These are phyloP conservation scores for Mycena kentingensis DNA, from an alignment of 768 basidiomycete genomes.

Conservation along the genomic window DNA sequence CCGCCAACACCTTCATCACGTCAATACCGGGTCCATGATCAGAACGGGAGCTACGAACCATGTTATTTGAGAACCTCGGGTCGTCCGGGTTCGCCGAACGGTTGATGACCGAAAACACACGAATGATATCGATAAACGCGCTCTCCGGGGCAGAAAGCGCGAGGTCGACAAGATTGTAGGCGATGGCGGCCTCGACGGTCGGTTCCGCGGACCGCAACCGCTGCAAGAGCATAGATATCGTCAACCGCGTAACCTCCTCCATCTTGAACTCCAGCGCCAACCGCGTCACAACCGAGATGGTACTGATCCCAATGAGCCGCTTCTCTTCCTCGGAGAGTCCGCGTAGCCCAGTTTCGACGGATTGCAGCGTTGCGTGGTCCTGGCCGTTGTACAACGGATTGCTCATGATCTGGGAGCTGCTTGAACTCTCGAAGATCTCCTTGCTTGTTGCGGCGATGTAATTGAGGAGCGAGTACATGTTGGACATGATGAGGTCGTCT, in stretches of 20 bases:
- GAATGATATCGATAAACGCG: conserved; percentile 81
- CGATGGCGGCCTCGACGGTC: conserved; percentile 87
- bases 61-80: conserved; percentile 85
- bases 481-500: conserved; percentile 89
- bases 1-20: conserved; percentile 69
- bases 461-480: conserved; percentile 95
- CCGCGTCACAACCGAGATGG: conserved; percentile 86
- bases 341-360: conserved; percentile 63
- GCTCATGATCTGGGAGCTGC: conserved; percentile 42
- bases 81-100: conserved; percentile 88
- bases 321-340: conserved; percentile 83
- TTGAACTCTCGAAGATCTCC: conserved; percentile 60
- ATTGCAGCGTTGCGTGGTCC: conserved; percentile 55
- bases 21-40: background rate
- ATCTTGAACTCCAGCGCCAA: conserved; percentile 84
- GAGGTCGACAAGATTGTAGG: conserved; percentile 88
- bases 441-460: conserved; percentile 85
- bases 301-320: conserved; percentile 82
- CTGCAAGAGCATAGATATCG: conserved; percentile 91
- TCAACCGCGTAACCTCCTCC: conserved; percentile 86
- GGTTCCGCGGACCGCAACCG: conserved; percentile 83
- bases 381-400: conserved; percentile 44
- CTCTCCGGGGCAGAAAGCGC: conserved; percentile 76
- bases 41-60: conserved; percentile 46
- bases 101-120: conserved; percentile 82